Base-by-base conservation (phyloP, 306 rosid genomes). In the Cucurbita argyrosperma region DNA sequence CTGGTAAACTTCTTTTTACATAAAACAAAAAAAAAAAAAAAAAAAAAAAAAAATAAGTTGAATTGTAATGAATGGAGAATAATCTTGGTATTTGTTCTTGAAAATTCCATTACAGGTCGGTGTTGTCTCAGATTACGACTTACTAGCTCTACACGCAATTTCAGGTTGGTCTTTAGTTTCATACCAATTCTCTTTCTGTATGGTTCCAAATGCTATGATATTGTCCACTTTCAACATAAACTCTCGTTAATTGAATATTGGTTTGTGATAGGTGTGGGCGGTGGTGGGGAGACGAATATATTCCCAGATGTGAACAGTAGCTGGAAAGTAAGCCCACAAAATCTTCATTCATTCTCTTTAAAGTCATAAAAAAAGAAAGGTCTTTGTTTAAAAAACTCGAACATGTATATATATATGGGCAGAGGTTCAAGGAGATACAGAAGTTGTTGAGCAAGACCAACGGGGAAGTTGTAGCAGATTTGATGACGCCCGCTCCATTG, bases 111-210 rank as follows among this genome's bases (percentile, higher is more conserved):
- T 2, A 84, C 87, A 94, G 98, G 97, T 94, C 64, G 98, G 98
- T 68, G 92, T 94, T 78, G 90, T 94, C 83, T 94, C 98, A 62
- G 98, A 94, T 76, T 94, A 90, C 21, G 98, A 94, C 83, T 82
- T 94, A 82, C 82, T 90, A 79, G 98, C 98, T 62, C 66, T 94
- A 83, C 95, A 90, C 75, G 84, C 95, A 43, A 88, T 94, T 76
- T 87, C 89, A 75, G 98, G 98, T 94, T 30, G 35, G 35, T 30
- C 0, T 30, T 30, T 30, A 30, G 2, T 30, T 30, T 26, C 26
- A 26, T 26, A 26, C 26, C 26, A 26, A 26, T 26, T 26, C 26
- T 26, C 1, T 30, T 30, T 30, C 23, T 30, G 2, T 30, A 30
- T 30, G 0, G 35, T 30, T 30, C 4, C 0, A 30, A 30, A 30